A percentile compares a stretch with the other conserved stretches of the same genome.
Evolutionary conservation across 495 filamentous ascomycete genomes (phyloP).

Genomic region (Aspergillus olivimuriae): DNA sequence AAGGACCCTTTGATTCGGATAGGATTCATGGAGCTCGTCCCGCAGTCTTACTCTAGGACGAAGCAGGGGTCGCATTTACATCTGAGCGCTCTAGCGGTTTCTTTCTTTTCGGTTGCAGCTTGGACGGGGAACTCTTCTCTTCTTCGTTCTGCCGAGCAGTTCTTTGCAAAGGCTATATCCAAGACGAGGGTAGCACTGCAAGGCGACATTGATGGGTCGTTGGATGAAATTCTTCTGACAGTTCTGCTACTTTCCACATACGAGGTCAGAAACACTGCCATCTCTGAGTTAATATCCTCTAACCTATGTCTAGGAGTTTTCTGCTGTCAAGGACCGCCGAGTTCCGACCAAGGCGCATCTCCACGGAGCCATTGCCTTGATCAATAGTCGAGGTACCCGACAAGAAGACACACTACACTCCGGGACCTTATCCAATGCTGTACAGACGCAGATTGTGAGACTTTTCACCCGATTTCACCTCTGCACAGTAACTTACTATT

Average conservation of each 20-base stretch:
- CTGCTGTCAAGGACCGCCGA: constrained; percentile 20
- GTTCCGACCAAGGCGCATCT: constrained; percentile 23
- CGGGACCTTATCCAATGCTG: constrained; percentile 16
- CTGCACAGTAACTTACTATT: neutral
- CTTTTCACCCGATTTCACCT: neutral
- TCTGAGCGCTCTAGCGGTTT: constrained; percentile 54
- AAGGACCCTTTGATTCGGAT: constrained; percentile 23
- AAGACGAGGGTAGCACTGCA: constrained; percentile 48
- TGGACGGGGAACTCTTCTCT: constrained; percentile 41
- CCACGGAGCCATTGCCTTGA: constrained; percentile 28
- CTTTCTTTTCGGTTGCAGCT: constrained; percentile 42
- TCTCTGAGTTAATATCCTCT: neutral
- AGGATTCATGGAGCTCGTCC: constrained; percentile 45
- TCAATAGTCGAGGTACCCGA: constrained; percentile 20
- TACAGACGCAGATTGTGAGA: constrained; percentile 31
- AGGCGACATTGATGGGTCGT: constrained; percentile 37
- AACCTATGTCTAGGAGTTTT: constrained; percentile 22
- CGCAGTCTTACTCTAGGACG: constrained; percentile 46
- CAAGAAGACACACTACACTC: constrained; percentile 11
- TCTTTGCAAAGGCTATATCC: constrained; percentile 42
- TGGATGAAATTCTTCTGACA: constrained; percentile 54
- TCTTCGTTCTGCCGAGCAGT: constrained; percentile 27
- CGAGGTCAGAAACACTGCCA: constrained; percentile 40
- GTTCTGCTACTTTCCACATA: constrained; percentile 59
- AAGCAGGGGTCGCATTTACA: constrained; percentile 41